A percentile compares a stretch with the other conserved stretches of the same genome.
Conservation (phyloP, 192 early-diverging fungal species). For the Radiomyces spectabilis region DNA sequence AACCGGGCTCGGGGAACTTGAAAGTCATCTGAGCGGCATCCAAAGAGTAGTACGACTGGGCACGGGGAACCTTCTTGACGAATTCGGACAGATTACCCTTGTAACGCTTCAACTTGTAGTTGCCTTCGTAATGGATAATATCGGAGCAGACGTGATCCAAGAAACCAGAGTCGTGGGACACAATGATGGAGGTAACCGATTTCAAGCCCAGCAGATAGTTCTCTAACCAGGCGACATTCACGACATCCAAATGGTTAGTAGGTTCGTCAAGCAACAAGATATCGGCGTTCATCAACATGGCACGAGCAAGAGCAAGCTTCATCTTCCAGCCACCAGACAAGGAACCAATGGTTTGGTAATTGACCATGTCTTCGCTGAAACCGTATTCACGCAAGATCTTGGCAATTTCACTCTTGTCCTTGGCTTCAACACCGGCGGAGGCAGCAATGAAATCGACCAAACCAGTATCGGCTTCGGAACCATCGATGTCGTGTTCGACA, state of each 20-base stretch:
- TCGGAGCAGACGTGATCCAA: slow-evolving; percentile 73
- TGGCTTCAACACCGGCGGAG: slow-evolving; percentile 49
- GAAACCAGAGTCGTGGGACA: slow-evolving; percentile 85
- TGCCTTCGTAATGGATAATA: slow-evolving; percentile 78
- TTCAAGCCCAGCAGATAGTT: slow-evolving; percentile 65
- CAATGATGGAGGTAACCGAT: slow-evolving; percentile 76
- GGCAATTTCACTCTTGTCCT: slow-evolving; percentile 36
- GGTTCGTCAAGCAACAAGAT: slow-evolving; percentile 81
- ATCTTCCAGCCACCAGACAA: slow-evolving; percentile 89
- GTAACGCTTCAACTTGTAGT: slow-evolving; percentile 70
- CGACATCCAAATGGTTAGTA: slow-evolving; percentile 80
- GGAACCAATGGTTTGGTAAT: slow-evolving; percentile 54
- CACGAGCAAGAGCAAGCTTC: slow-evolving; percentile 81
- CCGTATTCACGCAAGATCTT: slow-evolving; percentile 53
- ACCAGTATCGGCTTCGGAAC: slow-evolving; percentile 61
- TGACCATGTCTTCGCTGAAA: slow-evolving; percentile 60
- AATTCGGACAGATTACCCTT: slow-evolving; percentile 75
- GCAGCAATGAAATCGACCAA: slow-evolving; percentile 58
- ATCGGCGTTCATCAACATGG: slow-evolving; percentile 81
- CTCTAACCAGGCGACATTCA: slow-evolving; percentile 51
- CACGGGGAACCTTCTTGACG: slow-evolving; percentile 68
- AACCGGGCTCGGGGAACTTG: slow-evolving; percentile 67
- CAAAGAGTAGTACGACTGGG: slow-evolving; percentile 72
- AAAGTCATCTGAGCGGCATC: slow-evolving; percentile 56
- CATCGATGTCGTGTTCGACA: slow-evolving; percentile 75